Evolutionary conservation across 2,329 filamentous ascomycete species (phyloP), one percentile per base, ranked within the genome.

Genomic region (Coleophoma crateriformis): DNA sequence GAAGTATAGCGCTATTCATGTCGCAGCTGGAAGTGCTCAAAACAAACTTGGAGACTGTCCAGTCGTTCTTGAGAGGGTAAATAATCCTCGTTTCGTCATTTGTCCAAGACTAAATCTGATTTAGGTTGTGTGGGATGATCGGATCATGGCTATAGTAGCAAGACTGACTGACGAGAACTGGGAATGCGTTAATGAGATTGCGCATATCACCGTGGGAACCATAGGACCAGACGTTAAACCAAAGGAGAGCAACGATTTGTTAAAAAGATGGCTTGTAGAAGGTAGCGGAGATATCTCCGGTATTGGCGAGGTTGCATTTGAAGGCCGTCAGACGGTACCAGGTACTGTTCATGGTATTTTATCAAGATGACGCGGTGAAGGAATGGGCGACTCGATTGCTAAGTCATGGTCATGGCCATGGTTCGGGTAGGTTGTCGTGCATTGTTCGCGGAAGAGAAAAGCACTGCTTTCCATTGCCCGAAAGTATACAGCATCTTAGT

Each of bases 151-250:
- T 6, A 86, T 99, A 50, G 88, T 95, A 3, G 90, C 89, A 14
- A 81, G 91, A 10, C 73, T 95, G 3, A 70, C 80, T 6, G 80
- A 82, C 50, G 69, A 78, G 13, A 70, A 67, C 53, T 88, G 84
- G 82, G 74, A 82, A 49, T 92, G 85, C 53, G 78, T 81, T 40
- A 99, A 99, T 63, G 69, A 76, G 13, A 76, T 95, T 33, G 83
- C 91, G 11, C 94, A 99, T 65, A 81, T 99, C 52, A 99, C 94
- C 0, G 76, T 97, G 7, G 94, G 94, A 17, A 99, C 94, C 0
- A 81, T 83, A 10, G 79, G 84, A 56, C 68, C 75, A 43, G 68
- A 75, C 7, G 81, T 97, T 61, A 97, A 96, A 72, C 92, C 94
- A 0, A 91, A 88, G 68, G 92, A 99, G 73, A 95, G 91, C 71